Conservation (phyloP, 2,329 filamentous ascomycete species). For the Fusarium luffae region DNA sequence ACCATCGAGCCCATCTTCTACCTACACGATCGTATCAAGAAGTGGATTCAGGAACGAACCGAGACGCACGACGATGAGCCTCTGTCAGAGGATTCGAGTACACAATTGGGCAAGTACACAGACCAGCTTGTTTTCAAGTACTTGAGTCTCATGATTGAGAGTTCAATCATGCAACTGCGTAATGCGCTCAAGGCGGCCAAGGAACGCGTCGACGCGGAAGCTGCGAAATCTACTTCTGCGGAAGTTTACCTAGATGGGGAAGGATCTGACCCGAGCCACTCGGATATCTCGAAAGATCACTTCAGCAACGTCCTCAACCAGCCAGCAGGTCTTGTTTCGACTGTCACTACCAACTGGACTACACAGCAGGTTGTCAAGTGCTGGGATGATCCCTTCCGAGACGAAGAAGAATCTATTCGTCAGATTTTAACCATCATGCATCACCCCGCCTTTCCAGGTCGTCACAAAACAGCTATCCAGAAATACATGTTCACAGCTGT, state of each 20-base stretch:
- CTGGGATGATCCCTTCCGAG: slow-evolving; percentile 77
- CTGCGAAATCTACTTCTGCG: slow-evolving; percentile 64
- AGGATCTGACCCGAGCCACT: slow-evolving; percentile 79
- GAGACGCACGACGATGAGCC: slow-evolving; percentile 34
- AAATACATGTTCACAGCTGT: slow-evolving; percentile 85
- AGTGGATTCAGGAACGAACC: slow-evolving; percentile 77
- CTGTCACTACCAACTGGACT: slow-evolving; percentile 47
- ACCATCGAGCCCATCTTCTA: slow-evolving; percentile 85
- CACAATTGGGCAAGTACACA: slow-evolving; percentile 72
- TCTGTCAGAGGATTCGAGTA: slow-evolving; percentile 29
- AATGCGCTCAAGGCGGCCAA: slow-evolving; percentile 69
- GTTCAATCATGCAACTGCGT: slow-evolving; percentile 85
- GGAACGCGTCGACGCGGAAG: slow-evolving; percentile 46
- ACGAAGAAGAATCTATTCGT: slow-evolving; percentile 78
- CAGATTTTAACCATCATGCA: slow-evolving; percentile 84
- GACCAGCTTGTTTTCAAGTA: slow-evolving; percentile 90
- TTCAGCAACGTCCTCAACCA: slow-evolving; percentile 73
- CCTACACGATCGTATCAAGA: slow-evolving; percentile 56
- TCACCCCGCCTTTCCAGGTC: slow-evolving; percentile 80
- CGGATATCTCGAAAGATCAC: slow-evolving; percentile 82
- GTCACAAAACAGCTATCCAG: slow-evolving; percentile 76
- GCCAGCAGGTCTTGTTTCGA: slow-evolving; percentile 45
- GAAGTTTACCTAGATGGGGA: slow-evolving; percentile 79
- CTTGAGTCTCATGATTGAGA: slow-evolving; percentile 86
- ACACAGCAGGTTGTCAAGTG: slow-evolving; percentile 46